Conservation (phyloP, 2,329 filamentous ascomycete species). For the Sclerotinia spermophila region DNA sequence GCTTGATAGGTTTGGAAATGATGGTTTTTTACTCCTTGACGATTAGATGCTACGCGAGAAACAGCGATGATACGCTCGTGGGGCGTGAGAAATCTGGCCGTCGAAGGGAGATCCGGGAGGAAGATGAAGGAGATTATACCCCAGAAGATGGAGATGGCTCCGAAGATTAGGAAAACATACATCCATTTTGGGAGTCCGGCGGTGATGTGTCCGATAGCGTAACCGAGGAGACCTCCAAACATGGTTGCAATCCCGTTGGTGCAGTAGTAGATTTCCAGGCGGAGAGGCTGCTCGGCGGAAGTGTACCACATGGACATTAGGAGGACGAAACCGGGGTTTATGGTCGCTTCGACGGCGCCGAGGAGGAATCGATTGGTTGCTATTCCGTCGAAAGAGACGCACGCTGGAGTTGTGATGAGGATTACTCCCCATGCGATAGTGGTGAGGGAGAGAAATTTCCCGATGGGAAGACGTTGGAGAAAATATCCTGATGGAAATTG, state of each 20-base stretch:
- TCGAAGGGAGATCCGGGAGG: conserved; percentile 60
- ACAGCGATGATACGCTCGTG: conserved; percentile 55
- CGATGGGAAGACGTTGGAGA: conserved; percentile 47
- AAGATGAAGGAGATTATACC: conserved; percentile 53
- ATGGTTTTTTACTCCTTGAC: conserved; percentile 52
- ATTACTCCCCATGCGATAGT: conserved; percentile 49
- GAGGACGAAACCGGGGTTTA: conserved; percentile 48
- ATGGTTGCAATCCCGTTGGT: conserved; percentile 41
- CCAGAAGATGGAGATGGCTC: conserved; percentile 52
- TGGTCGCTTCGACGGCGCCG: conserved; percentile 52
- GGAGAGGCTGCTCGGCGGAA: conserved; percentile 39
- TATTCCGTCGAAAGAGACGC: conserved; percentile 55
- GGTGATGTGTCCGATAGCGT: conserved; percentile 55
- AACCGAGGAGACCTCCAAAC: conserved; percentile 48
- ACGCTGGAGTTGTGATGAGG: conserved; percentile 47
- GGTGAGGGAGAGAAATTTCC: conserved; percentile 45
- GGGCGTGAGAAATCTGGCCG: conserved; percentile 55
- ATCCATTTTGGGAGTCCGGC: conserved; percentile 50
- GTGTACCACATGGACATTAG: conserved; percentile 43
- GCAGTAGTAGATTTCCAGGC: conserved; percentile 41
- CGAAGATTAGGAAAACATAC: conserved; percentile 58
- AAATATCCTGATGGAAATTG: conserved; percentile 46
- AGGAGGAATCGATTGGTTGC: conserved; percentile 56
- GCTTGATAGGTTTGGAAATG: conserved; percentile 47
- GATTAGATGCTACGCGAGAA: conserved; percentile 49